Evolutionary conservation across 768 basidiomycete species (phyloP), one percentile per base, ranked within the genome.

Genomic region (Lactifluus echinatus): DNA sequence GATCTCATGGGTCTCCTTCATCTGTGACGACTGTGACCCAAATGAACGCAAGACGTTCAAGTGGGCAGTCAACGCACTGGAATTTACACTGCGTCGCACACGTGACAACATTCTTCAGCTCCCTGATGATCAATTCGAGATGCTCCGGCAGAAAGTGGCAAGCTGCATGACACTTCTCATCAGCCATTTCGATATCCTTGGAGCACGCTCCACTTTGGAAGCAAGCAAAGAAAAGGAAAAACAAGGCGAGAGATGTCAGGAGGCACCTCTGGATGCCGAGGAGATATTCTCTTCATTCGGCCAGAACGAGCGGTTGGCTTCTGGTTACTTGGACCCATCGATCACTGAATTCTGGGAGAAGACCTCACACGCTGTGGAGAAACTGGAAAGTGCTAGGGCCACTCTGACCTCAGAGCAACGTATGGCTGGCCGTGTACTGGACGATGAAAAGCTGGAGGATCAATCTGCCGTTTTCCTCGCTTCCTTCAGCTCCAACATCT

Each of bases 1-100:
- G 10, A 97, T 98, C 64, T 88, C 90, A 12, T 99, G 95, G 95
- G 91, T 98, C 33, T 87, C 93, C 43, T 98, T 99, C 76, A 95
- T 98, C 62, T 96, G 93, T 72, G 93, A 97, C 67, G 91, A 94
- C 65, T 99, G 96, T 73, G 90, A 96, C 64, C 93, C 94, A 8
- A 87, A 90, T 33, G 94, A 98, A 69, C 81, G 92, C 56, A 89
- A 86, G 69, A 98, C 93, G 0, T 99, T 99, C 79, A 87, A 89
- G 68, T 98, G 94, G 94, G 94, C 96, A 8, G 93, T 99, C 52
- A 89, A 87, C 56, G 94, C 96, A 2, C 81, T 99, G 29, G 93
- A 96, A 67, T 97, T 93, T 67, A 85, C 93, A 1, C 81, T 91
- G 57, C 80, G 85, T 59, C 85, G 94, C 54, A 97, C 93, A 14